phyloP scores from a whole-genome alignment of 2,329 filamentous ascomycete species.

The Dichotomopilus funicola region DNA sequence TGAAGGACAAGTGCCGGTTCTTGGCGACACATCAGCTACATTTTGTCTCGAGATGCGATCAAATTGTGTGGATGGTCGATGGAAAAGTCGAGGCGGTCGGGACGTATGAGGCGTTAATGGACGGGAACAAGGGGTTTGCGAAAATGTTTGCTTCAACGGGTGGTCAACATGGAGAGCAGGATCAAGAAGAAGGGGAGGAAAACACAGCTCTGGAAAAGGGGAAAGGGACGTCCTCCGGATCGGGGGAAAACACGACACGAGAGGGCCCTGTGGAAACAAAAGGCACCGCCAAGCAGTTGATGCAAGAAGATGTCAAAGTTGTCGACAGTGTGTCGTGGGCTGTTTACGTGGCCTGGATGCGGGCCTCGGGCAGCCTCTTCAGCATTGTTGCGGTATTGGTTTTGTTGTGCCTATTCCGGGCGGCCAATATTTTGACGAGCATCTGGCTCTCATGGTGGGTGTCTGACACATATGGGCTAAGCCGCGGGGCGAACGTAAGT shows the following conservation, averaged over 20 bases:
- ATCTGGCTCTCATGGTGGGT: conserved; percentile 96
- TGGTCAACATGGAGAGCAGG: conserved; percentile 53
- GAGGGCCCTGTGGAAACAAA: conserved; percentile 43
- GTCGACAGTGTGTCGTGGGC: conserved; percentile 71
- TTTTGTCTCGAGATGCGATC: conserved; percentile 82
- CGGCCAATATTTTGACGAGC: conserved; percentile 78
- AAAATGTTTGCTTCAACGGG: conserved; percentile 81
- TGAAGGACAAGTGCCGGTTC: conserved; percentile 84
- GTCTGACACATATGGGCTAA: conserved; percentile 63
- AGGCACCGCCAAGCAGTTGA: conserved; percentile 53
- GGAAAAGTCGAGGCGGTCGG: conserved; percentile 79
- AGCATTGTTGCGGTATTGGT: conserved; percentile 59
- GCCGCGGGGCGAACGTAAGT: conserved; percentile 48
- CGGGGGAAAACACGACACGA: conserved; percentile 29
- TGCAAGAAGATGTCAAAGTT: conserved; percentile 67
- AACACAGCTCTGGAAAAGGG: conserved; percentile 35
- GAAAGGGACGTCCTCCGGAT: conserved; percentile 33
- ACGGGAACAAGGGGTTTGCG: conserved; percentile 68
- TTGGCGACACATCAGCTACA: conserved; percentile 93
- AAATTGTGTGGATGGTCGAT: conserved; percentile 88
- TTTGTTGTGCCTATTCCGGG: conserved; percentile 66
- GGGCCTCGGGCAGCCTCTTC: conserved; percentile 64
- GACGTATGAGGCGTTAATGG: conserved; percentile 87
- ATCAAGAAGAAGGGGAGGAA: no score
- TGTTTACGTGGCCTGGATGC: conserved; percentile 72